Conservation (phyloP, 169 alveolate genomes). For the Plasmodium gonderi region DNA sequence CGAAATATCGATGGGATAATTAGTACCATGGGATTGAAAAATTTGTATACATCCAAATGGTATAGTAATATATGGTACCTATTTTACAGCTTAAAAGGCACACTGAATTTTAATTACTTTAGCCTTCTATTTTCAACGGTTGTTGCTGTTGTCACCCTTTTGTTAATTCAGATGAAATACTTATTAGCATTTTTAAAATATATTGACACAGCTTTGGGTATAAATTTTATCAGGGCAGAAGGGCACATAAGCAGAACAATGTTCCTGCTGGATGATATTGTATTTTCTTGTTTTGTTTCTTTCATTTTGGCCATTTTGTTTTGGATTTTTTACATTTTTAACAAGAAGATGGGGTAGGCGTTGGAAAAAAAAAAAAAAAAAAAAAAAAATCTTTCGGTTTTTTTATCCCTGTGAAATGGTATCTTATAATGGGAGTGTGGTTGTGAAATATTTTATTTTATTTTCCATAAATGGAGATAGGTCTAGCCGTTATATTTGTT, state of each 20-base stretch:
- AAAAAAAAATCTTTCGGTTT: not conserved
- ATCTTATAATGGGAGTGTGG: not conserved
- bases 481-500: not conserved
- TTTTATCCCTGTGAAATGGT: not conserved
- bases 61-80: slow-evolving; percentile 63
- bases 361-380: not conserved
- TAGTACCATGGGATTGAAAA: slow-evolving; percentile 40
- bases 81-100: slow-evolving; percentile 66
- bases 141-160: slow-evolving; percentile 21
- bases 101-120: slow-evolving; percentile 58
- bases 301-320: slow-evolving; percentile 29
- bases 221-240: not conserved
- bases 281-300: slow-evolving; percentile 22
- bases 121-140: slow-evolving; percentile 59
- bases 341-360: slow-evolving; percentile 33
- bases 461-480: not conserved
- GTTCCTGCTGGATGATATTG: slow-evolving; percentile 40
- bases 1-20: slow-evolving; percentile 50
- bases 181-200: slow-evolving; percentile 10
- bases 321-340: slow-evolving; percentile 51
- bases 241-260: not conserved
- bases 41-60: slow-evolving; percentile 51
- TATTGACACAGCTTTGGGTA: slow-evolving; percentile 10
- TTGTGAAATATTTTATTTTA: not conserved
- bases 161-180: slow-evolving; percentile 45